These are phyloP conservation scores for Nicotiana tomentosiformis DNA, from an alignment of 257 asterid genomes.

Conservation along the genomic window DNA sequence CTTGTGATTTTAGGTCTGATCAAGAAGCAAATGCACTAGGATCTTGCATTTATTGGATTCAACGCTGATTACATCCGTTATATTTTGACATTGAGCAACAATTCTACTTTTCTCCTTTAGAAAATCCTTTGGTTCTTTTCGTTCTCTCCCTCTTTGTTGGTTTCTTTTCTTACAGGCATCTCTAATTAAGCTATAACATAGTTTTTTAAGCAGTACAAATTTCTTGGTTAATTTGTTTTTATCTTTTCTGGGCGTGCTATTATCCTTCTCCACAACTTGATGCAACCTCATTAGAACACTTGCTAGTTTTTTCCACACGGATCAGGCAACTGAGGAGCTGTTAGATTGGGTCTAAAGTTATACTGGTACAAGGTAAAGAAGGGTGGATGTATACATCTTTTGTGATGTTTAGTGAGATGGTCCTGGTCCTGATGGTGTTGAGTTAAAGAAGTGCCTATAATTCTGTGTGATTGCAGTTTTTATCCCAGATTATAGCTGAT, in stretches of 20 bases:
- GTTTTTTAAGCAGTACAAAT: neutral
- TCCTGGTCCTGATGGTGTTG: neutral
- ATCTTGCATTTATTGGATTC: constrained; percentile 2
- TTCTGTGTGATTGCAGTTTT: neutral
- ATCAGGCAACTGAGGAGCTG: neutral
- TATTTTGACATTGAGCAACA: neutral
- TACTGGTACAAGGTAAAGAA: neutral
- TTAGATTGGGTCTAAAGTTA: neutral
- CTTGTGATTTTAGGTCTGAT: neutral
- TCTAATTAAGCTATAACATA: neutral
- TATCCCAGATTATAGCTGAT: neutral
- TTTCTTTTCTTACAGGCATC: neutral
- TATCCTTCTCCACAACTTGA: neutral
- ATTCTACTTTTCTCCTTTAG: neutral
- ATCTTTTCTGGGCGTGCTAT: neutral
- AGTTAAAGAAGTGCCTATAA: neutral
- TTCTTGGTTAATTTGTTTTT: neutral
- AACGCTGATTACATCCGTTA: neutral
- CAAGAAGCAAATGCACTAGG: neutral
- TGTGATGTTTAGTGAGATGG: neutral
- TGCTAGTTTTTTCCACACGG: neutral
- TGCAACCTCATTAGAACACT: neutral
- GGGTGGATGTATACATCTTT: neutral
- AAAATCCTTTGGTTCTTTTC: neutral
- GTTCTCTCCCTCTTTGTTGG: no score